These are phyloP conservation scores for Conticribra weissflogii DNA, from an alignment of 108 stramenopile genomes.

Conservation along the genomic window DNA sequence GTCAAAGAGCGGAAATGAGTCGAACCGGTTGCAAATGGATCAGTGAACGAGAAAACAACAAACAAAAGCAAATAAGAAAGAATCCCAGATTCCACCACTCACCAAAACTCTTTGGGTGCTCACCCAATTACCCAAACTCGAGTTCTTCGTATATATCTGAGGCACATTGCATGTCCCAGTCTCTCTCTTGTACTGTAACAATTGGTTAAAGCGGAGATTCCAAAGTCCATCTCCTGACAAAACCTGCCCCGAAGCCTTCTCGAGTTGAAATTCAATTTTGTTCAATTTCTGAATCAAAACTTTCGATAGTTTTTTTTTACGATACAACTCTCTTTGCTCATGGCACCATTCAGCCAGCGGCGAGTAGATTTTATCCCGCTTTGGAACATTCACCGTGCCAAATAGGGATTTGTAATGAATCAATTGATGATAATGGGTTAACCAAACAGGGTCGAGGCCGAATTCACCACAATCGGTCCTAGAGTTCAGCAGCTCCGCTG, in stretches of 20 bases:
- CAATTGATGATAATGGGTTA: background rate
- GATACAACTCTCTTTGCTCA: background rate
- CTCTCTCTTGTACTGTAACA: background rate
- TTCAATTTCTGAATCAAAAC: background rate
- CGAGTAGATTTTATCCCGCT: background rate
- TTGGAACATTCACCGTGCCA: constrained; percentile 3
- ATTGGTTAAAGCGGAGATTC: background rate
- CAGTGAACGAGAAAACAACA: background rate
- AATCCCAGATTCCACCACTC: background rate
- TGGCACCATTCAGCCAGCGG: background rate
- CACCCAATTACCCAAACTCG: background rate
- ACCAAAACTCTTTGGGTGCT: background rate
- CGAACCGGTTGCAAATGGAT: background rate
- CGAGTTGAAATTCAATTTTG: background rate
- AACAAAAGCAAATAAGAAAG: background rate
- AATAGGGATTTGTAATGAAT: background rate
- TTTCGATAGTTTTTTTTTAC: background rate
- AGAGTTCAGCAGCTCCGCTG: no score
- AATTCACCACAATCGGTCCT: no score
- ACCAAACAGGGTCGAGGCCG: background rate
- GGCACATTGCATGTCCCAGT: background rate
- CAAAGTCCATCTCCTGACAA: background rate
- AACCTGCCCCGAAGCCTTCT: background rate
- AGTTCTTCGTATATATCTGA: background rate
- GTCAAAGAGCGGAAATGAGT: background rate